These are phyloP conservation scores for Diaporthe australafricana DNA, from an alignment of 2,329 filamentous ascomycete genomes.

Conservation along the genomic window DNA sequence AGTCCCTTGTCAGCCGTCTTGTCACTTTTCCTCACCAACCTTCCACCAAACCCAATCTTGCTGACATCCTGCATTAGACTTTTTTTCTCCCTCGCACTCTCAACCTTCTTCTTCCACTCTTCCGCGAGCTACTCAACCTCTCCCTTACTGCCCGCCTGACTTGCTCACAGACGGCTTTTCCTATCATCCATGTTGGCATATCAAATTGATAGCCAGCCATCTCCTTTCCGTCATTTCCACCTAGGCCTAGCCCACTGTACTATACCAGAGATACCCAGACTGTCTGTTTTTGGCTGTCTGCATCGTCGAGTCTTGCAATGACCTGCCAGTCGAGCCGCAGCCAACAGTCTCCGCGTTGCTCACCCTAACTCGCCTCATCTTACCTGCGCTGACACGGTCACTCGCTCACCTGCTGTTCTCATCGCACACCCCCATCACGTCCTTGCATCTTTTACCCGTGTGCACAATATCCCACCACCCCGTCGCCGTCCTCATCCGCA, in stretches of 20 bases:
- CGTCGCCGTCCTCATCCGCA: background rate
- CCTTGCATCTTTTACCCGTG: background rate
- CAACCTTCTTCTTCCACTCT: constrained; percentile 6
- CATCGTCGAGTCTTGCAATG: constrained; percentile 24
- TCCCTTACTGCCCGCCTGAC: background rate
- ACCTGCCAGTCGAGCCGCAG: constrained; percentile 24
- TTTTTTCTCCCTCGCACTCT: constrained; percentile 20
- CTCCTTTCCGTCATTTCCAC: constrained; percentile 15
- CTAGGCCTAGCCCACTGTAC: constrained; percentile 22
- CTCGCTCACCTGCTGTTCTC: background rate
- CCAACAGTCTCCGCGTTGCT: constrained; percentile 15
- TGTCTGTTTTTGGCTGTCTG: background rate
- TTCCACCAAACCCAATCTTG: constrained; percentile 21
- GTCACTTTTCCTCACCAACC: constrained; percentile 19
- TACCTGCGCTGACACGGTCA: constrained; percentile 1
- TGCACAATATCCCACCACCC: background rate
- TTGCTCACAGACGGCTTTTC: constrained; percentile 10
- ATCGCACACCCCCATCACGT: background rate
- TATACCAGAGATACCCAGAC: constrained; percentile 33
- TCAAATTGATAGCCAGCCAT: constrained; percentile 17
- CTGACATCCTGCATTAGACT: constrained; percentile 27
- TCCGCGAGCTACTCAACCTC: constrained; percentile 6
- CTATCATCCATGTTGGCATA: constrained; percentile 19
- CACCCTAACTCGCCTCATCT: constrained; percentile 5
- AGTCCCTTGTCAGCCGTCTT: constrained; percentile 31